Conservation (phyloP, 495 filamentous ascomycete genomes). For the Penicillium daleae region DNA sequence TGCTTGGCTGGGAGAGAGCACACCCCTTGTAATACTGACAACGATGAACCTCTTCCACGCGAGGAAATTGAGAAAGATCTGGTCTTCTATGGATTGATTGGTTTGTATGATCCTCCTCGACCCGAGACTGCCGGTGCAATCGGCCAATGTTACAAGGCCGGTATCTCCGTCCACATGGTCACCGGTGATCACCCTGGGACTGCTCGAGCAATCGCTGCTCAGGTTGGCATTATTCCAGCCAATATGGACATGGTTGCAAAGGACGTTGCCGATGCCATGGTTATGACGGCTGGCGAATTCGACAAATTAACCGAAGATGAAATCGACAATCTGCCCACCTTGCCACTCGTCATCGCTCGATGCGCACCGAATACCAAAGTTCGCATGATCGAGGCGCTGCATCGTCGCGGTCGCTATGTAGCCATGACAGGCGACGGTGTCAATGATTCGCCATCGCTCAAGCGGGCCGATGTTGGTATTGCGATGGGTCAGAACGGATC, state of each 20-base stretch:
- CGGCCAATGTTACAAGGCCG: constrained; percentile 62
- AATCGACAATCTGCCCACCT: constrained; percentile 65
- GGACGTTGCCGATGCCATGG: constrained; percentile 63
- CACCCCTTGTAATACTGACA: constrained; percentile 31
- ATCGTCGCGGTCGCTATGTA: constrained; percentile 66
- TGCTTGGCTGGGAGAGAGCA: constrained; percentile 58
- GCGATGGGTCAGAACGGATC: constrained; percentile 78
- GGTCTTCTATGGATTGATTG: constrained; percentile 67
- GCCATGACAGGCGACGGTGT: constrained; percentile 92
- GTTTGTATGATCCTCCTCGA: constrained; percentile 75
- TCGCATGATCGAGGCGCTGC: constrained; percentile 77
- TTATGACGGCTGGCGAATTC: constrained; percentile 73
- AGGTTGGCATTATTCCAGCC: constrained; percentile 68
- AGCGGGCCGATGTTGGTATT: constrained; percentile 82
- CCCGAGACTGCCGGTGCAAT: constrained; percentile 57
- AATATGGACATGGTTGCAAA: constrained; percentile 53
- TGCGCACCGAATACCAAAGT: constrained; percentile 76
- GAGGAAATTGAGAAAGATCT: constrained; percentile 62
- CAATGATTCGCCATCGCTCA: constrained; percentile 82
- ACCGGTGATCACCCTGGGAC: constrained; percentile 71
- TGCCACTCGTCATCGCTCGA: constrained; percentile 72
- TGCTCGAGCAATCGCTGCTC: constrained; percentile 64
- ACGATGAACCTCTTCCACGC: constrained; percentile 51
- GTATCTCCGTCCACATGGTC: constrained; percentile 78
- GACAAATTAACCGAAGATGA: constrained; percentile 65